These are phyloP conservation scores for Cryphonectria japonica DNA, from an alignment of 2,329 filamentous ascomycete genomes.

Conservation along the genomic window DNA sequence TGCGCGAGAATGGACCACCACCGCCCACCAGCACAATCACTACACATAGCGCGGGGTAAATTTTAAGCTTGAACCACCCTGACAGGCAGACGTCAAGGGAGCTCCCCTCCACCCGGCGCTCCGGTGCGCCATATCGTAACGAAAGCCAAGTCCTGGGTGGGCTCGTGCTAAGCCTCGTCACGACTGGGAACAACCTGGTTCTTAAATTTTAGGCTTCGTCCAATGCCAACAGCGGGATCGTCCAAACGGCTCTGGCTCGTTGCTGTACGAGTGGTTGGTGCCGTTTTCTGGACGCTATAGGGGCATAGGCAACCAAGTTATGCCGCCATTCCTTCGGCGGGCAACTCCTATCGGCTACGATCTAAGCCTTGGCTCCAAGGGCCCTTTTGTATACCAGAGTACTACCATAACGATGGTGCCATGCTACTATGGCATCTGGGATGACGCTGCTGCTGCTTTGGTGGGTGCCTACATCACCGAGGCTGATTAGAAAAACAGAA, in stretches of 20 bases:
- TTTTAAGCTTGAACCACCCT: neutral
- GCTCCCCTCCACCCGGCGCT: constrained; percentile 6
- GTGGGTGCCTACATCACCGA: neutral
- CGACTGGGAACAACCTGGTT: constrained; percentile 2
- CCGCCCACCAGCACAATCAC: neutral
- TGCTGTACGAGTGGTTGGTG: constrained; percentile 5
- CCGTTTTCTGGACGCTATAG: neutral
- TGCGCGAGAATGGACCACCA: neutral
- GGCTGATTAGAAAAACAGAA: neutral
- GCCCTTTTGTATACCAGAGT: neutral
- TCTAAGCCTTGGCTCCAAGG: neutral
- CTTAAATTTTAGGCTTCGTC: neutral
- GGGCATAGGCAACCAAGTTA: constrained; percentile 1
- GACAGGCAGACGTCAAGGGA: neutral
- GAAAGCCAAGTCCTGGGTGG: neutral
- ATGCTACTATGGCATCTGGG: neutral
- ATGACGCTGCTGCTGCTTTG: neutral
- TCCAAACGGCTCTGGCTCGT: neutral
- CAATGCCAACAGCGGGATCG: constrained; percentile 3
- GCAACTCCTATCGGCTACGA: neutral
- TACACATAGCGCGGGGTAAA: constrained; percentile 3
- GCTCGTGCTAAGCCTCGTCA: neutral
- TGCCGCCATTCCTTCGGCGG: constrained; percentile 1
- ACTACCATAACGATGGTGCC: neutral
- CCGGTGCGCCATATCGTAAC: constrained; percentile 1